Conservation (phyloP, 2,329 filamentous ascomycete species). For the Phaeosphaeriaceae sp. region DNA sequence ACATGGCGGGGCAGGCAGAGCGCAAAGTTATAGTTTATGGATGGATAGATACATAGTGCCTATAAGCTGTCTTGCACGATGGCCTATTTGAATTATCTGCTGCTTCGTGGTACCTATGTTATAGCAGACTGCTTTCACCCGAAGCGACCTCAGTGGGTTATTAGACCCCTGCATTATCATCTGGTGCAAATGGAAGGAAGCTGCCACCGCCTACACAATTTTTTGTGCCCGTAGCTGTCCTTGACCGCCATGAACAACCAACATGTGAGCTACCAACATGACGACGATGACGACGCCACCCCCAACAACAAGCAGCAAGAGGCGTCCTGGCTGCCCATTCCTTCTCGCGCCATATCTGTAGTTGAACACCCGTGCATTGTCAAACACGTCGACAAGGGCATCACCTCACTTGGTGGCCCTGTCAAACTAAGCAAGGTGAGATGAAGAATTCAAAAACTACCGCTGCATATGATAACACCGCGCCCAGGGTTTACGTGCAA, state of each 20-base stretch:
- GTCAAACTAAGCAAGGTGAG: slow-evolving; percentile 60
- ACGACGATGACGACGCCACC: slow-evolving; percentile 13
- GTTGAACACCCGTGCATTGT: slow-evolving; percentile 73
- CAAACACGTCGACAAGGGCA: slow-evolving; percentile 67
- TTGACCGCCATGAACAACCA: not conserved
- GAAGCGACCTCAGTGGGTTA: not conserved
- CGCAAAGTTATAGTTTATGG: too few relatives aligned
- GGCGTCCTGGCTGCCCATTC: slow-evolving; percentile 58
- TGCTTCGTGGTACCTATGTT: too few relatives aligned
- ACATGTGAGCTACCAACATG: slow-evolving; percentile 10
- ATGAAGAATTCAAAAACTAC: slow-evolving; percentile 6
- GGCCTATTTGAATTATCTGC: too few relatives aligned
- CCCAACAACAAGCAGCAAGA: slow-evolving; percentile 12
- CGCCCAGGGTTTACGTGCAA: slow-evolving; percentile 35
- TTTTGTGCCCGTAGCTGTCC: not conserved
- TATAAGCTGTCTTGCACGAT: too few relatives aligned
- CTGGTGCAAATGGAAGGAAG: slow-evolving; percentile 3
- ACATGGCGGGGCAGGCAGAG: not conserved
- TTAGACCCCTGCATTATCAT: slow-evolving; percentile 13
- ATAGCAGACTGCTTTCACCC: too few relatives aligned
- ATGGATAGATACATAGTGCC: not conserved
- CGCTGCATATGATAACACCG: slow-evolving; percentile 12
- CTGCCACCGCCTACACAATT: not conserved
- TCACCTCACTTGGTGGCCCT: slow-evolving; percentile 67
- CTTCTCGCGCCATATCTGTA: slow-evolving; percentile 60